These are phyloP conservation scores for Naganishia sp. DNA, from an alignment of 1,284 basidiomycete species.

Conservation along the genomic window DNA sequence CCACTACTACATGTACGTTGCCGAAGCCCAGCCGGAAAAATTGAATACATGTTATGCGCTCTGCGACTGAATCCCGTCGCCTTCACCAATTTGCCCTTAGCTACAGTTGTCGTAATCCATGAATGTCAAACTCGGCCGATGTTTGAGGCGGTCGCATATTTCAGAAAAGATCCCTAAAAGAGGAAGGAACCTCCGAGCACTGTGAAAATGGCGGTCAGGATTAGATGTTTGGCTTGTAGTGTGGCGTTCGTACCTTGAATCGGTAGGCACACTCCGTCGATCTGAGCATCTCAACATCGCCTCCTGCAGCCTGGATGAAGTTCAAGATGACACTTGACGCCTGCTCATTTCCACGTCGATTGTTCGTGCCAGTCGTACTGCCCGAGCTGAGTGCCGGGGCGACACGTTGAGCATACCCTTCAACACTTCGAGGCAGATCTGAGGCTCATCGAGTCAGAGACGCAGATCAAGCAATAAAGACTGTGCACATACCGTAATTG, in stretches of 20 bases:
- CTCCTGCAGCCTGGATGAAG: slow-evolving; percentile 93
- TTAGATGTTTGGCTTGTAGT: too few species aligned
- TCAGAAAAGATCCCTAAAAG: slow-evolving; percentile 33
- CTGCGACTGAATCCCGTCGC: not conserved
- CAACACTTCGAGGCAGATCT: slow-evolving; percentile 92
- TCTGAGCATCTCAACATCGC: slow-evolving; percentile 95
- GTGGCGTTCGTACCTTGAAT: slow-evolving; percentile 56
- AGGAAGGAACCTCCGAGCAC: slow-evolving; percentile 35
- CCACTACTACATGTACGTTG: slow-evolving; percentile 4
- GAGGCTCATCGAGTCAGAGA: slow-evolving; percentile 30
- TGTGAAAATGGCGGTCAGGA: slow-evolving; percentile 1
- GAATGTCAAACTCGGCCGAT: not conserved
- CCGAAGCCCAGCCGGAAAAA: not conserved
- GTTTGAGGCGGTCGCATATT: not conserved
- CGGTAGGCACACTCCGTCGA: slow-evolving; percentile 97
- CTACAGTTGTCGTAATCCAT: slow-evolving; percentile 18
- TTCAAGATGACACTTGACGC: slow-evolving; percentile 80
- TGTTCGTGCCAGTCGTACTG: slow-evolving; percentile 13
- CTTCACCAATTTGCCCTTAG: not conserved
- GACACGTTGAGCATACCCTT: slow-evolving; percentile 82
- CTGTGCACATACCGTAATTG: slow-evolving; percentile 70
- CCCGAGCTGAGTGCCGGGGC: slow-evolving; percentile 45
- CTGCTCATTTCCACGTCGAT: slow-evolving; percentile 23
- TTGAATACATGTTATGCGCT: slow-evolving; percentile 18
- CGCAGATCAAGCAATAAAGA: not conserved